Evolutionary conservation across 768 basidiomycete species (phyloP).

Genomic region (Russula sp.): DNA sequence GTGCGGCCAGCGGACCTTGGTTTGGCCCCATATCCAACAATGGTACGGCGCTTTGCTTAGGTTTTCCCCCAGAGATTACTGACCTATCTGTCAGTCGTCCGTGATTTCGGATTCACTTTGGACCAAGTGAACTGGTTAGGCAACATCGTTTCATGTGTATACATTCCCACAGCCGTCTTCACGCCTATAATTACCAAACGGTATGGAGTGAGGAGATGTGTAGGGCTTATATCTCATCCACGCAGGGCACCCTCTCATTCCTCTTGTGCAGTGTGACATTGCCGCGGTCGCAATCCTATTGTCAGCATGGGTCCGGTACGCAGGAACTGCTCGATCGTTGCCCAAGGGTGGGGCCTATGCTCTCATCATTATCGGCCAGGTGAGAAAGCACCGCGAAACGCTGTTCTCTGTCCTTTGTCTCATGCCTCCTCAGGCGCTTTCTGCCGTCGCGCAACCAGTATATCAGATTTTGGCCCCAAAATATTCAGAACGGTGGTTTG

Average conservation of each 20-base stretch:
- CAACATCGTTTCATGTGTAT: slow-evolving; percentile 57
- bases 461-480: slow-evolving; percentile 76
- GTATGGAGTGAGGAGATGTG: slow-evolving; percentile 59
- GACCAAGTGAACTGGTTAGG: slow-evolving; percentile 78
- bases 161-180: slow-evolving; percentile 54
- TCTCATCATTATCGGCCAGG: slow-evolving; percentile 68
- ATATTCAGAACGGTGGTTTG: slow-evolving; percentile 83
- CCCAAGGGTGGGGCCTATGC: slow-evolving; percentile 49
- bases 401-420: neutral
- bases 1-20: slow-evolving; percentile 70
- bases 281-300: slow-evolving; percentile 50
- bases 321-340: slow-evolving; percentile 55
- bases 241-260: neutral
- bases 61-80: neutral
- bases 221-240: slow-evolving; percentile 33
- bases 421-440: slow-evolving; percentile 43
- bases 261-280: slow-evolving; percentile 50
- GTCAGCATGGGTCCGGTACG: slow-evolving; percentile 72
- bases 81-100: slow-evolving; percentile 38
- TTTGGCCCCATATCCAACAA: slow-evolving; percentile 77
- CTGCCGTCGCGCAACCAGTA: slow-evolving; percentile 59
- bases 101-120: slow-evolving; percentile 61
- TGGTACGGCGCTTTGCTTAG: slow-evolving; percentile 36
- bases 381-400: slow-evolving; percentile 27
- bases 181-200: slow-evolving; percentile 52